A percentile compares a stretch with the other conserved stretches of the same genome.
phyloP scores from a whole-genome alignment of 257 asterid species.

The Agastache rugosa region DNA sequence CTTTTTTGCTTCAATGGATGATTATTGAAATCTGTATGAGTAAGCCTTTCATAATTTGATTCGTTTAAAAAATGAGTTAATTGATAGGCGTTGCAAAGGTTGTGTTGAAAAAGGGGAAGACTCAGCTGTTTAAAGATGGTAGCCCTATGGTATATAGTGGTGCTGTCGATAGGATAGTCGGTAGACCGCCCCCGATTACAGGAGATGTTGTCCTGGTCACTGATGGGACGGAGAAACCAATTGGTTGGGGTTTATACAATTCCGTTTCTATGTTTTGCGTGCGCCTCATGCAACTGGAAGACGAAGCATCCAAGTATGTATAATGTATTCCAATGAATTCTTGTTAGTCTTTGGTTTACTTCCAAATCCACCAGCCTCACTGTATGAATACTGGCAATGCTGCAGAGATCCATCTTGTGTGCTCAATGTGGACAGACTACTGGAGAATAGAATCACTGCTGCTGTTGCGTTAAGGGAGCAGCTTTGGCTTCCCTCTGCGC shows the following conservation, averaged over 20 bases:
- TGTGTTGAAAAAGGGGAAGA: constrained; percentile 88
- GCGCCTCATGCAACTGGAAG: constrained; percentile 92
- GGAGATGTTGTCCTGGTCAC: constrained; percentile 90
- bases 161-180: constrained; percentile 88
- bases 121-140: constrained; percentile 85
- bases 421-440: constrained; percentile 66
- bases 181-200: constrained; percentile 88
- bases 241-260: constrained; percentile 97
- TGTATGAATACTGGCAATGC: constrained; percentile 10
- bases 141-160: constrained; percentile 98
- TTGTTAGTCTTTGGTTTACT: constrained; percentile 21
- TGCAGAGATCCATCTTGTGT: constrained; percentile 80
- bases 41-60: constrained; percentile 6
- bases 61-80: constrained; percentile 29
- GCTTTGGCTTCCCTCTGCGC: constrained; percentile 78
- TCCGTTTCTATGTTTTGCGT: constrained; percentile 96
- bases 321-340: background rate
- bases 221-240: constrained; percentile 86
- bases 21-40: background rate
- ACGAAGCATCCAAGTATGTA: constrained; percentile 73
- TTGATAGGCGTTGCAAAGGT: constrained; percentile 80
- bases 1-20: constrained; percentile 6
- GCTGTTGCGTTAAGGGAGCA: constrained; percentile 70
- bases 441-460: constrained; percentile 69
- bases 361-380: constrained; percentile 31